phyloP scores from a whole-genome alignment of 1,139 yeast species.

The Blastobotrys serpentis region DNA sequence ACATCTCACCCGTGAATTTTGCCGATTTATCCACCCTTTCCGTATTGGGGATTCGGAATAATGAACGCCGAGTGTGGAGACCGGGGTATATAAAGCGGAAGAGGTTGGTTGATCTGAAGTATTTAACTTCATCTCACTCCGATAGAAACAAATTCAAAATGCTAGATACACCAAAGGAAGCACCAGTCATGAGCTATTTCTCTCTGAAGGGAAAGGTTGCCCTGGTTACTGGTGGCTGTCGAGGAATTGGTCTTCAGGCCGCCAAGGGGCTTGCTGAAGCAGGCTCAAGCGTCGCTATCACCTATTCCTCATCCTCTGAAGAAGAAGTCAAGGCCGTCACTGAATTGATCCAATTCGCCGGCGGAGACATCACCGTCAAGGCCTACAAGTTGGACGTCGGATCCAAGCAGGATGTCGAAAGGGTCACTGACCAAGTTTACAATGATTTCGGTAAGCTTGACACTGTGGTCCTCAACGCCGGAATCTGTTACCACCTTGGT shows the following conservation, averaged over 20 bases:
- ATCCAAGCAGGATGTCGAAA: slow-evolving; percentile 9
- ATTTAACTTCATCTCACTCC: neutral
- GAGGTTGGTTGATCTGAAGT: neutral
- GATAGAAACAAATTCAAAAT: slow-evolving; percentile 18
- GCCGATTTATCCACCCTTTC: slow-evolving; percentile 1
- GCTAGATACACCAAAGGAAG: slow-evolving; percentile 31
- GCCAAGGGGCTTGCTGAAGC: slow-evolving; percentile 40
- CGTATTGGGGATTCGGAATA: neutral
- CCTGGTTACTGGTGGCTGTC: slow-evolving; percentile 48
- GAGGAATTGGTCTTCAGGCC: slow-evolving; percentile 49
- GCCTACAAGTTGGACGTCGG: slow-evolving; percentile 6
- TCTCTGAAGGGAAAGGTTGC: slow-evolving; percentile 45
- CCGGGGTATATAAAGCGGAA: slow-evolving; percentile 33
- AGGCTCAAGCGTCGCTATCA: slow-evolving; percentile 34
- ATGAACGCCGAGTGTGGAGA: neutral
- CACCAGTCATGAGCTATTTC: neutral
- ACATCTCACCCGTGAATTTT: neutral
- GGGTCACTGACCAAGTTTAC: slow-evolving; percentile 19
- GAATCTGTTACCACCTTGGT: slow-evolving; percentile 41
- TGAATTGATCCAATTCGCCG: neutral
- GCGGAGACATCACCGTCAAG: neutral
- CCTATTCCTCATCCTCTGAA: slow-evolving; percentile 27
- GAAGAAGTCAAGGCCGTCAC: slow-evolving; percentile 6
- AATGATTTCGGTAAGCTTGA: slow-evolving; percentile 64
- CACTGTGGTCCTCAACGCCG: slow-evolving; percentile 77